A percentile compares a stretch with the other conserved stretches of the same genome.
These are phyloP conservation scores for Psilocybe tampanensis DNA, from an alignment of 768 basidiomycete species.

Conservation along the genomic window DNA sequence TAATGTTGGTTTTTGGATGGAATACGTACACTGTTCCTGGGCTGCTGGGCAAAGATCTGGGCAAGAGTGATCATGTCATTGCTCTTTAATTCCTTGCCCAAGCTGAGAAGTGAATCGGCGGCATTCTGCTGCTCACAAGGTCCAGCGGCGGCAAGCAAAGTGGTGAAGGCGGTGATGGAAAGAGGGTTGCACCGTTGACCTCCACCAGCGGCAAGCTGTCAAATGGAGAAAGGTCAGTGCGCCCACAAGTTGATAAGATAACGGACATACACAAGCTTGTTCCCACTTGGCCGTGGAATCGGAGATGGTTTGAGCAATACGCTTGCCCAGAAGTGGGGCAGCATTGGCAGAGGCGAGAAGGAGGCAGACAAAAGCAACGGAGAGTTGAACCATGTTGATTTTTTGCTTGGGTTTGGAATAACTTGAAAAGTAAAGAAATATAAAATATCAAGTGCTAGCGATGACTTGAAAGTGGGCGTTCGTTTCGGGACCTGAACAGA, in stretches of 20 bases:
- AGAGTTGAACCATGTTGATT: conserved; percentile 27
- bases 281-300: conserved; percentile 54
- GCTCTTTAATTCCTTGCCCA: conserved; percentile 41
- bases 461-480: conserved; percentile 18
- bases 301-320: conserved; percentile 50
- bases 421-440: conserved; percentile 13
- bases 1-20: conserved; percentile 5
- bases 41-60: conserved; percentile 53
- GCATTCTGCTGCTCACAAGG: conserved; percentile 59
- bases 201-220: conserved; percentile 56
- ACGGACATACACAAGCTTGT: conserved; percentile 48
- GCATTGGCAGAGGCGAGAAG: conserved; percentile 32
- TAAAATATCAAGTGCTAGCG: conserved; percentile 4
- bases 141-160: conserved; percentile 60
- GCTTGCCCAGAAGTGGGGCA: conserved; percentile 39
- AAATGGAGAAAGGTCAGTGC: not conserved
- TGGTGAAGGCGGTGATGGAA: conserved; percentile 55
- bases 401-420: conserved; percentile 4
- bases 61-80: conserved; percentile 46
- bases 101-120: conserved; percentile 54
- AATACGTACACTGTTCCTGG: conserved; percentile 48
- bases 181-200: conserved; percentile 57
- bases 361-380: conserved; percentile 31
- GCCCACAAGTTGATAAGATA: not conserved
- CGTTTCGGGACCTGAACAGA: conserved; percentile 15